Base-by-base conservation (phyloP, 352 stramenopile genomes). In the Globisporangium parvum region DNA sequence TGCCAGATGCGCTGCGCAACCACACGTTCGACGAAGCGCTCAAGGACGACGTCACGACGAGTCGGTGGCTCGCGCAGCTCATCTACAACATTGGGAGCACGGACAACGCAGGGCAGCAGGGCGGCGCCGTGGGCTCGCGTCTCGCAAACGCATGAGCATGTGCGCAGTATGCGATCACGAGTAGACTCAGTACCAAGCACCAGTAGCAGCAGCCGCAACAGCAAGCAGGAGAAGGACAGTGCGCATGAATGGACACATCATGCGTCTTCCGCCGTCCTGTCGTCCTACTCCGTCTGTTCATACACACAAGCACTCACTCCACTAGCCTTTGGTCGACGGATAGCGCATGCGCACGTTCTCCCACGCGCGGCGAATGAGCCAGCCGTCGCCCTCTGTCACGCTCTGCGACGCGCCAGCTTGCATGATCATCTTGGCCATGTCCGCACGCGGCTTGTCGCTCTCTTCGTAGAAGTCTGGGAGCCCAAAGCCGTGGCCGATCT, bases 21-120 rank as follows among this genome's bases (percentile, higher is more conserved):
- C 85, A 97, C 71, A 98, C 95, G 37, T 99, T 99, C 71, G 81
- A 88, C 20, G 80, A 87, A 9, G 75, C 81, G 47, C 72, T 99
- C 28, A 97, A 97, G 65, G 96, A 98, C 63, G 97, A 99, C 76
- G 75, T 88, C 18, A 98, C 92, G 2, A 97, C 98, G 17, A 97
- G 96, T 59, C 96, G 97, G 59, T 99, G 96, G 96, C 71, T 99
- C 35, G 82, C 75, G 24, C 91, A 98, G 60, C 77, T 99, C 18
- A 68, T 98, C 65, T 96, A 95, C 75, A 97, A 96, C 73, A 89
- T 97, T 59, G 90, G 62, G 41, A 47, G 24, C 17, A 33, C 46
- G 58, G 35, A 68, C 33, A 42, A 39, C 9, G 44, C 51, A 3
- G 53, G 52, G 1, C 51, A 47, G 6, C 53, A 59, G 44, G 53